Conservation (phyloP, 257 asterid genomes). For the Leonotis leonurus region DNA sequence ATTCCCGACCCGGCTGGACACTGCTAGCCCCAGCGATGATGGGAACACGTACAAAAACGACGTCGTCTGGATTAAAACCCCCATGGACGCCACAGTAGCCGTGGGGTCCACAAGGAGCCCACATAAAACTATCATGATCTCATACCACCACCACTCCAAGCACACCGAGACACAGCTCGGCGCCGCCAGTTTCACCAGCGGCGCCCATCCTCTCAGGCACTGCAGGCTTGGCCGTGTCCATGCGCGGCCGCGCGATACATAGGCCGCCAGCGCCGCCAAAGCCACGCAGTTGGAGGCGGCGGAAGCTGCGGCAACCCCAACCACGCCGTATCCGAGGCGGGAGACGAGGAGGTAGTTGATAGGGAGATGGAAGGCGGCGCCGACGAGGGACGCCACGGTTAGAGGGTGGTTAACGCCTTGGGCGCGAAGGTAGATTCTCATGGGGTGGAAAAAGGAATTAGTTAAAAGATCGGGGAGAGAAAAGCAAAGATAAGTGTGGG, state of each 20-base stretch:
- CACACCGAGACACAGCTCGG: constrained; percentile 85
- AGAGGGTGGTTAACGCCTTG: constrained; percentile 78
- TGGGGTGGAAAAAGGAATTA: constrained; percentile 68
- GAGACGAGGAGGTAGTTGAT: constrained; percentile 41
- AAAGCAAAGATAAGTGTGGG: constrained; percentile 53
- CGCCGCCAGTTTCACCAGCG: constrained; percentile 58
- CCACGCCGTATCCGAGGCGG: constrained; percentile 48
- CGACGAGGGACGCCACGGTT: constrained; percentile 50
- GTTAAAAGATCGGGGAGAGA: constrained; percentile 70
- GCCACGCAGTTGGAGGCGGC: constrained; percentile 49
- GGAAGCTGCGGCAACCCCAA: constrained; percentile 76
- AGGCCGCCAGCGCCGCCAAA: constrained; percentile 27
- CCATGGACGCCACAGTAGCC: constrained; percentile 83
- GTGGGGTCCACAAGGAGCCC: constrained; percentile 71
- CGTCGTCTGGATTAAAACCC: constrained; percentile 66
- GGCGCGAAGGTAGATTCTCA: constrained; percentile 79
- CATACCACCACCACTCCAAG: constrained; percentile 96
- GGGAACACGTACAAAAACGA: constrained; percentile 67
- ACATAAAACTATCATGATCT: constrained; percentile 70
- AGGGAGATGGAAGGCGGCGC: constrained; percentile 53
- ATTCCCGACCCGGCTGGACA: constrained; percentile 73
- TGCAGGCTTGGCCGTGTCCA: constrained; percentile 43
- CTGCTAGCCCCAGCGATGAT: constrained; percentile 59
- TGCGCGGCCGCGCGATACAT: constrained; percentile 36
- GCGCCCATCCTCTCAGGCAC: constrained; percentile 72